A percentile compares a stretch with the other conserved stretches of the same genome.
Conservation (phyloP, 1,284 basidiomycete genomes). For the Xerocomus amazonicus region DNA sequence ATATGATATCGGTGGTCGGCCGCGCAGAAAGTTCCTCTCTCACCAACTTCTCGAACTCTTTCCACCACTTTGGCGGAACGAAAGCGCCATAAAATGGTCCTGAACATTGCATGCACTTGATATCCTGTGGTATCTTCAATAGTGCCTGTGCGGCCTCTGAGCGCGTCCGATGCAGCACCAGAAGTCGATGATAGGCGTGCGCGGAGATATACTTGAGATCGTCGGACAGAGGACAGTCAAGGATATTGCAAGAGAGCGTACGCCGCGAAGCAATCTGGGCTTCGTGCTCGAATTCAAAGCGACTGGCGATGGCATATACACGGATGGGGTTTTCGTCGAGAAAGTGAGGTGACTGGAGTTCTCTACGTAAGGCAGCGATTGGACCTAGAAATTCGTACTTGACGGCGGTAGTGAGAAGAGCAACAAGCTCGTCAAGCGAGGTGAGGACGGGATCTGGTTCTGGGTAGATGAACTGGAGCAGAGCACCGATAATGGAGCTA, state of each 20-base stretch:
- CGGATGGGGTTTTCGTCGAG: constrained; percentile 48
- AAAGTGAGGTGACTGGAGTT: constrained; percentile 50
- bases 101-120: constrained; percentile 68
- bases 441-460: constrained; percentile 43
- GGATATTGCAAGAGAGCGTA: constrained; percentile 52
- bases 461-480: constrained; percentile 58
- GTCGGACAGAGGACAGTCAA: constrained; percentile 53
- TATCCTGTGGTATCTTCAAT: constrained; percentile 42
- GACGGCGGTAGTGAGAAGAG: constrained; percentile 50
- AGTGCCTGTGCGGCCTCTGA: constrained; percentile 46
- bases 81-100: constrained; percentile 46
- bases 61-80: constrained; percentile 65
- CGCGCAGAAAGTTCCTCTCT: constrained; percentile 51
- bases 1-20: constrained; percentile 58
- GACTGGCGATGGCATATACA: constrained; percentile 67
- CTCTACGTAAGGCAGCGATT: constrained; percentile 44
- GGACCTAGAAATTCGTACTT: constrained; percentile 62
- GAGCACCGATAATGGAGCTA: constrained; percentile 39
- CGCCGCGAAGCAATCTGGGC: constrained; percentile 49
- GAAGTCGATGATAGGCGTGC: constrained; percentile 60
- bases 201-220: constrained; percentile 65
- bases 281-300: constrained; percentile 59
- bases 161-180: constrained; percentile 55
- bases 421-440: constrained; percentile 50
- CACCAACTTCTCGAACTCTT: constrained; percentile 52